Base-by-base conservation (phyloP, 345 rosid genomes). In the Stellera chamaejasme region DNA sequence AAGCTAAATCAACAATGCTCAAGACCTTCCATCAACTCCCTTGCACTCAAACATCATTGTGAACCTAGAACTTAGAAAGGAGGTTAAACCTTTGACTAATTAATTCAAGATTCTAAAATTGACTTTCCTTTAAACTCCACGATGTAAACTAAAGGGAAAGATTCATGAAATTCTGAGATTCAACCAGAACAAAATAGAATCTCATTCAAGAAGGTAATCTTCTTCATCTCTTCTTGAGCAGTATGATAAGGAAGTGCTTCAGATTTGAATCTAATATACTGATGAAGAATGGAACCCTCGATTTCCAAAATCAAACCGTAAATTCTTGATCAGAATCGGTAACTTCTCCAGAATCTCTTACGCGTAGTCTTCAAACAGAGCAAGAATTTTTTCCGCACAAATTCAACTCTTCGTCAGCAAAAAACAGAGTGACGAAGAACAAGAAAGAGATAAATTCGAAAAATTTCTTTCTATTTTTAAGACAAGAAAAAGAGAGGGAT, bases 391-490 rank as follows among this genome's bases (percentile, higher is more conserved):
- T 32, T 32, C 9, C 39, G 39, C 9, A 32, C 39, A 32, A 8
- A 32, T 32, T 32, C 39, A 32, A 67, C 59, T 36, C 41, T 19
- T 19, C 23, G 1, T 39, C 56, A 32, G 15, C 1, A 32, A 32
- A 62, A 71, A 65, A 63, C 45, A 60, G 62, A 39, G 50, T 49
- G 68, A 50, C 28, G 4, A 9, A 8, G 19, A 56, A 53, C 27
- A 48, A 47, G 53, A 55, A 57, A 66, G 52, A 52, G 66, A 68
- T 27, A 61, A 49, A 54, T 52, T 58, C 66, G 69, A 51, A 66
- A 66, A 57, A 59, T 65, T 55, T 45, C 69, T 68, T 53, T 57
- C 23, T 8, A 5, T 4, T 54, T 3, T 45, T 53, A 7, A 59
- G 68, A 58, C 39, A 58, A 50, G 51, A 48, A 53, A 71, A 66